These are phyloP conservation scores for Haplosporangium sp. DNA, from an alignment of 371 early-diverging fungal species.

Conservation along the genomic window DNA sequence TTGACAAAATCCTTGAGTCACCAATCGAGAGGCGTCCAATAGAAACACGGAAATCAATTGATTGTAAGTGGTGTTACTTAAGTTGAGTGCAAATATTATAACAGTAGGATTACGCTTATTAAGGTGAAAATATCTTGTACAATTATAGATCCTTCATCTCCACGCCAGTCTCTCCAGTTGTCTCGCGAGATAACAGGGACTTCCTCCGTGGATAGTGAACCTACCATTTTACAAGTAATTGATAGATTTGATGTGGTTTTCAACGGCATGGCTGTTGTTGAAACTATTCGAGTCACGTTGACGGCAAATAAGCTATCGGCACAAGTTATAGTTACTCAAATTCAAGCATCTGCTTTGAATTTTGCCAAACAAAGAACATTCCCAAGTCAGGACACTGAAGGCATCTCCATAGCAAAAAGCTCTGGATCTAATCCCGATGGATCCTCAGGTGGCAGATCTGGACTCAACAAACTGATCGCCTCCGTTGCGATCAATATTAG, in stretches of 20 bases:
- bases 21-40: constrained; percentile 41
- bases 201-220: not conserved
- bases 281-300: constrained; percentile 48
- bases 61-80: constrained; percentile 22
- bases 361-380: constrained; percentile 46
- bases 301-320: constrained; percentile 48
- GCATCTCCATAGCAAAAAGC: constrained; percentile 42
- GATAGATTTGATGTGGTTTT: constrained; percentile 51
- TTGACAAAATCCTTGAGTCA: constrained; percentile 53
- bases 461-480: constrained; percentile 42
- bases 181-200: constrained; percentile 23
- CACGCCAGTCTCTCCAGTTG: constrained; percentile 46
- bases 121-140: too few relatives aligned
- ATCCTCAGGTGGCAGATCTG: constrained; percentile 18
- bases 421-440: constrained; percentile 51
- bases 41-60: constrained; percentile 32
- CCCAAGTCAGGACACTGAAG: constrained; percentile 41
- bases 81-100: too few relatives aligned
- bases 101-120: too few relatives aligned
- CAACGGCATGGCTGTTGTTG: constrained; percentile 53
- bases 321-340: constrained; percentile 48
- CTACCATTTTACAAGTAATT: constrained; percentile 23
- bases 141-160: constrained; percentile 39
- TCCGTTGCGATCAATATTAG: constrained; percentile 51
- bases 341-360: constrained; percentile 50